A percentile compares a stretch with the other conserved stretches of the same genome.
Evolutionary conservation across 2,329 filamentous ascomycete genomes (phyloP).

Genomic region (Colletotrichum sp.): DNA sequence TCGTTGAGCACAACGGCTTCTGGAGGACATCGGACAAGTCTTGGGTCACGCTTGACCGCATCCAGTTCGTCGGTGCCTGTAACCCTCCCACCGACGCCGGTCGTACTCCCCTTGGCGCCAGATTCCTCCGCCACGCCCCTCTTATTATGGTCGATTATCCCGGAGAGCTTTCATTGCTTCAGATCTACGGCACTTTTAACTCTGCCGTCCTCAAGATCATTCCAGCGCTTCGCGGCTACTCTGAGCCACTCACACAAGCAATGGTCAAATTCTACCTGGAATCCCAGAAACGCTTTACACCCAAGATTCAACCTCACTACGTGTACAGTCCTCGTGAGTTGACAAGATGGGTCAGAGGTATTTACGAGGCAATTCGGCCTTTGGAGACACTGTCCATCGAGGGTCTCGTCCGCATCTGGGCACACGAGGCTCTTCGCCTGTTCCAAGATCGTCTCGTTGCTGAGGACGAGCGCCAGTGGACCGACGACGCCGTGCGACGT

Average conservation of each 20-base stretch:
- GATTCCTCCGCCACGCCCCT: constrained; percentile 96
- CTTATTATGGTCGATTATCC: constrained; percentile 99
- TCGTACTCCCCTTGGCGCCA: constrained; percentile 88
- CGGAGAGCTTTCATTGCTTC: constrained; percentile 89
- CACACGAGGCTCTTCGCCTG: constrained; percentile 91
- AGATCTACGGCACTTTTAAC: constrained; percentile 99
- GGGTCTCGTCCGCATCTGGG: constrained; percentile 95
- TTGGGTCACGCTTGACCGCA: constrained; percentile 96
- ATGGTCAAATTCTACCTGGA: constrained; percentile 98
- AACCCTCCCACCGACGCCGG: constrained; percentile 98
- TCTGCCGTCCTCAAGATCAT: constrained; percentile 96
- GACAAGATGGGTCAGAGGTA: constrained; percentile 94
- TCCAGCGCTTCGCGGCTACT: constrained; percentile 91
- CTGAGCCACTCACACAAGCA: constrained; percentile 90
- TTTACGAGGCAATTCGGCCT: constrained; percentile 96
- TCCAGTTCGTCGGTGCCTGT: constrained; percentile 98
- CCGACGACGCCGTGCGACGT: constrained; percentile 82
- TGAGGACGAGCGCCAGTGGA: constrained; percentile 95
- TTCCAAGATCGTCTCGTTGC: constrained; percentile 97
- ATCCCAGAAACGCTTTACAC: constrained; percentile 92
- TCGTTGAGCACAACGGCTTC: constrained; percentile 99
- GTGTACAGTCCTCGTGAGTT: constrained; percentile 99
- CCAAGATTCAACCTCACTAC: constrained; percentile 97
- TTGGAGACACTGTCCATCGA: constrained; percentile 88
- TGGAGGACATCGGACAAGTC: constrained; percentile 97